Percentiles rank a stretch among this genome's conserved stretches.
Conservation (phyloP, 2,329 filamentous ascomycete species). For the Colletotrichum lentis region DNA sequence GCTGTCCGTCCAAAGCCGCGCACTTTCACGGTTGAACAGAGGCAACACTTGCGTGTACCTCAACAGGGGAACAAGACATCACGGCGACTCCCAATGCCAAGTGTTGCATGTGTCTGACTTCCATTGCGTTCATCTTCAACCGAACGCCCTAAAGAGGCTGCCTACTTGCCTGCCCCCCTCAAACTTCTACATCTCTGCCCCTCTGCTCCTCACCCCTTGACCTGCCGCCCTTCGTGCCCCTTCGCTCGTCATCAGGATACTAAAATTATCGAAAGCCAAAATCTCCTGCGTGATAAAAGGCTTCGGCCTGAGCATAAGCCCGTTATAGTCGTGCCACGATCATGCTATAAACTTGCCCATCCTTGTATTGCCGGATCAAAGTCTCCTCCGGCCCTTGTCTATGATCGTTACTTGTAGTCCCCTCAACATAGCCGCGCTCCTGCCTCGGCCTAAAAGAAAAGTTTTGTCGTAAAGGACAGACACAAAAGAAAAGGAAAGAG, state of each 20-base stretch:
- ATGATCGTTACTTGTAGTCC: conserved; percentile 38
- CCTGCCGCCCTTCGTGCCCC: conserved; percentile 4
- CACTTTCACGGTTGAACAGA: neutral
- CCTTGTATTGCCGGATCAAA: conserved; percentile 38
- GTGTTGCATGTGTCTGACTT: conserved; percentile 11
- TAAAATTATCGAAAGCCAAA: conserved; percentile 36
- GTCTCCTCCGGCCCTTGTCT: conserved; percentile 37
- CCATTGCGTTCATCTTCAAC: conserved; percentile 32
- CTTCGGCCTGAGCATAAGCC: conserved; percentile 25
- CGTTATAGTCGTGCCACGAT: conserved; percentile 18
- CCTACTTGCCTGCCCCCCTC: conserved; percentile 32
- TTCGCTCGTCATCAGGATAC: conserved; percentile 28
- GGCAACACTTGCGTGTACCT: neutral
- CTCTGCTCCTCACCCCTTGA: conserved; percentile 4
- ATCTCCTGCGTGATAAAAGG: conserved; percentile 25
- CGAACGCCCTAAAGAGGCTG: conserved; percentile 29
- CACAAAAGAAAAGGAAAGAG: conserved; percentile 35
- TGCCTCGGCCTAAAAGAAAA: conserved; percentile 26
- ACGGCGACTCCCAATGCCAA: neutral
- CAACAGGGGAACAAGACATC: neutral
- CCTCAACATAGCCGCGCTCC: conserved; percentile 15
- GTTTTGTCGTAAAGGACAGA: conserved; percentile 31
- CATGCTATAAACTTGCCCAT: conserved; percentile 36
- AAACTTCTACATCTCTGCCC: conserved; percentile 15
- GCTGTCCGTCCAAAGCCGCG: neutral